phyloP scores from a whole-genome alignment of 106 monocot species.

The Narthecium ossifragum region DNA sequence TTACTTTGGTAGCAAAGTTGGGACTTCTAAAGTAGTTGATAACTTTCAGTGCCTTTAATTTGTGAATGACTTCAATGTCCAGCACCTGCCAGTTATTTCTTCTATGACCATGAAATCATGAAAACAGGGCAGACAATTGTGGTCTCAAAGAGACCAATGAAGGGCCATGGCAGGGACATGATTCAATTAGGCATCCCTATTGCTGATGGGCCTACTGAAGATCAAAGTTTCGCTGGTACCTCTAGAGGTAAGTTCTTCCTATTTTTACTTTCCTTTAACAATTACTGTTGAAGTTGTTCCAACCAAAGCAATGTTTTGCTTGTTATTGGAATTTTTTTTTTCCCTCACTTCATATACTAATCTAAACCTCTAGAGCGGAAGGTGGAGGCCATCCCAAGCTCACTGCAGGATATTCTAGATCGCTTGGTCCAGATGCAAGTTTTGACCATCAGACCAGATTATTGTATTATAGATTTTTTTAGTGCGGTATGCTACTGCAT shows the following conservation, averaged over 20 bases:
- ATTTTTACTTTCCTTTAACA: too few relatives aligned
- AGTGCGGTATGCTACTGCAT: constrained; percentile 38
- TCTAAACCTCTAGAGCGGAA: constrained; percentile 37
- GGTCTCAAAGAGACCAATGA: constrained; percentile 48
- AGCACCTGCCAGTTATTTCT: not conserved
- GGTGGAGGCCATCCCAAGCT: constrained; percentile 50
- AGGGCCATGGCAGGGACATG: constrained; percentile 76
- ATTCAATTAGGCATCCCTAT: constrained; percentile 65
- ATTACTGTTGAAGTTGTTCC: too few relatives aligned
- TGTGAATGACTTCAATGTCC: not conserved
- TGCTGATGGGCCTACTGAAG: constrained; percentile 42
- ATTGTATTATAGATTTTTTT: constrained; percentile 71
- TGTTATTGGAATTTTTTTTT: too few relatives aligned
- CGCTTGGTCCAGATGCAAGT: constrained; percentile 32
- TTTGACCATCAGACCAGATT: constrained; percentile 50
- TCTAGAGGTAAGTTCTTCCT: constrained; percentile 29
- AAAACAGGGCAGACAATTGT: constrained; percentile 49
- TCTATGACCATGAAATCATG: constrained; percentile 10
- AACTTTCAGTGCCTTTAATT: not conserved
- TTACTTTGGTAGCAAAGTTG: not conserved
- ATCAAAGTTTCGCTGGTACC: constrained; percentile 21
- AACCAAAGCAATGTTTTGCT: too few relatives aligned
- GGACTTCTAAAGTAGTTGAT: not conserved
- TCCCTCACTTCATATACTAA: not conserved
- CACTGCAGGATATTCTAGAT: constrained; percentile 45